Evolutionary conservation across 306 rosid species (phyloP).

Genomic region (Rosa rugosa): DNA sequence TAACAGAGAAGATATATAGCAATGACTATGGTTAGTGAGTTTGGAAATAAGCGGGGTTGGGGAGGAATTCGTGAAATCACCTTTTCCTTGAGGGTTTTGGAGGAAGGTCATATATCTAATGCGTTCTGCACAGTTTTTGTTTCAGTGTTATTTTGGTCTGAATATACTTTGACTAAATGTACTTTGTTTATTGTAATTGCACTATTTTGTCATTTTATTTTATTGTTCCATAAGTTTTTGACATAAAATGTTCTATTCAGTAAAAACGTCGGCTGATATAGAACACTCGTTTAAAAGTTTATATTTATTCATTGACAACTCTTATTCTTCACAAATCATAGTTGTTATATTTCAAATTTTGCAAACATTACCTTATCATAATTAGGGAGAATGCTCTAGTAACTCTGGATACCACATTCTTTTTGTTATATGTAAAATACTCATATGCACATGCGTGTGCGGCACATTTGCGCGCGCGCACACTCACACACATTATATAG

Average conservation of each 20-base stretch:
- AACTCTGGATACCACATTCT: not conserved
- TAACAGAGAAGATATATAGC: not conserved
- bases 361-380: not conserved
- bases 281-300: not conserved
- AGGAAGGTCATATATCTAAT: not conserved
- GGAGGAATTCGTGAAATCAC: not conserved
- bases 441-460: not conserved
- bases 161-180: not conserved
- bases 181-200: not conserved
- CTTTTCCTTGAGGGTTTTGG: not conserved
- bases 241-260: not conserved
- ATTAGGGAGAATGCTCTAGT: not conserved
- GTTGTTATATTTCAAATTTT: too few species aligned
- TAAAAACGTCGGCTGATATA: not conserved
- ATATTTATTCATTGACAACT: not conserved
- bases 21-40: not conserved
- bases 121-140: not conserved
- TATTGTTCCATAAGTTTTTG: not conserved
- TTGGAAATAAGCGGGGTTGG: not conserved
- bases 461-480: too few species aligned
- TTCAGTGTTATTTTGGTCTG: not conserved
- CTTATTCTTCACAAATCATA: too few species aligned
- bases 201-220: not conserved
- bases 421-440: not conserved
- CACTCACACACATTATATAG: too few species aligned